A percentile compares a stretch with the other conserved stretches of the same genome.
phyloP scores from a whole-genome alignment of 2,329 filamentous ascomycete species.

The Ophiostoma novo-ulmi region DNA sequence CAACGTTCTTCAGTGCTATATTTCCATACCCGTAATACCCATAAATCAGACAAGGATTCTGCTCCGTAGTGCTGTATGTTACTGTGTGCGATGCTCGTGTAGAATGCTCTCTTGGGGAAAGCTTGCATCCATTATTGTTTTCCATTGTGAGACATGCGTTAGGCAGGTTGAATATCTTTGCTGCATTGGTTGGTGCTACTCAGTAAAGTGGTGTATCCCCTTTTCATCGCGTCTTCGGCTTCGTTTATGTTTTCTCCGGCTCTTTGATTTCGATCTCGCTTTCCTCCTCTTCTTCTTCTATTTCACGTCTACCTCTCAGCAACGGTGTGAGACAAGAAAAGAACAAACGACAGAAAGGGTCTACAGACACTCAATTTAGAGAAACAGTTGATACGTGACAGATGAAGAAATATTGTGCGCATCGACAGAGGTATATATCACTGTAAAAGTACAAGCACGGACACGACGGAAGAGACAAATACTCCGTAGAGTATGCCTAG shows the following conservation, averaged over 20 bases:
- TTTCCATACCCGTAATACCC: background rate
- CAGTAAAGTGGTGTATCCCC: background rate
- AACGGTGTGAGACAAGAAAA: background rate
- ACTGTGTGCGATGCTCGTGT: background rate
- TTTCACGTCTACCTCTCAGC: background rate
- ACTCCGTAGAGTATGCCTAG: background rate
- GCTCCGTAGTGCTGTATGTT: background rate
- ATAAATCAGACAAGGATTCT: background rate
- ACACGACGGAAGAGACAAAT: constrained; percentile 7
- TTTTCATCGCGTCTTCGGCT: constrained; percentile 3
- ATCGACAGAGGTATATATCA: background rate
- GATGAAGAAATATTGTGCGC: constrained; percentile 13
- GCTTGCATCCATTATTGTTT: background rate
- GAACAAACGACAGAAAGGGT: background rate
- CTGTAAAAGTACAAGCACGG: background rate
- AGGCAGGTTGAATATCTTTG: constrained; percentile 1
- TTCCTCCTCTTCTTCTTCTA: background rate
- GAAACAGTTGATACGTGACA: background rate
- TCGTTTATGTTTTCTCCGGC: background rate
- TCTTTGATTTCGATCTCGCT: background rate
- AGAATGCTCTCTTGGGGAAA: constrained; percentile 6
- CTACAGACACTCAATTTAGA: background rate
- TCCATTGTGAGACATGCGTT: constrained; percentile 2
- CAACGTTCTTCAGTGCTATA: background rate
- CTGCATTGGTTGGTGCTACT: background rate